Percentiles rank a stretch among this genome's conserved stretches.
phyloP scores from a whole-genome alignment of 2,329 filamentous ascomycete genomes.

The Spiromastix sp. region DNA sequence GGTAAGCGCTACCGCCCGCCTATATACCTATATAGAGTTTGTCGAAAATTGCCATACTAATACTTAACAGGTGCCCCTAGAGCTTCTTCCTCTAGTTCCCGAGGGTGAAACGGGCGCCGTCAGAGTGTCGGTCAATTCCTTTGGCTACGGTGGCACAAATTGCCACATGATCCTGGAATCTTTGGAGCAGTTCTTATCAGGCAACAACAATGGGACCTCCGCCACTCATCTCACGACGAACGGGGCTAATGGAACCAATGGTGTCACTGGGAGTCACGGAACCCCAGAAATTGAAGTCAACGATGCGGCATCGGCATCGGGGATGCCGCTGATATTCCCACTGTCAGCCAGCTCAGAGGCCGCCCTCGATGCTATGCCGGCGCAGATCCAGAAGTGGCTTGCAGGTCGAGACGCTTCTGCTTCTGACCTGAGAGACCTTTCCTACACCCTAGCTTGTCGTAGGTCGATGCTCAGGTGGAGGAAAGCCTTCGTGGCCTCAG shows the following conservation, averaged over 20 bases:
- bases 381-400: conserved; percentile 1
- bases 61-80: neutral
- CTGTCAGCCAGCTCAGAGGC: neutral
- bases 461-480: conserved; percentile 2
- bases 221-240: neutral
- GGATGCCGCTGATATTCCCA: neutral
- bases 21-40: neutral
- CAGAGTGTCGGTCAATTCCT: conserved; percentile 6
- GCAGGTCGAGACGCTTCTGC: neutral
- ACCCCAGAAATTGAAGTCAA: neutral
- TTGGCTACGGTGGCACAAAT: conserved; percentile 8
- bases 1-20: neutral
- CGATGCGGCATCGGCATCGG: neutral
- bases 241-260: neutral
- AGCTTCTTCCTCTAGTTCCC: conserved; percentile 1
- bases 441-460: conserved; percentile 2
- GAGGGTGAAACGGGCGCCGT: conserved; percentile 1
- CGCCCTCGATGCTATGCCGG: conserved; percentile 1
- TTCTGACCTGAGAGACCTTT: neutral
- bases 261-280: neutral
- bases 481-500: neutral
- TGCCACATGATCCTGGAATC: conserved; percentile 8
- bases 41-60: conserved; percentile 2
- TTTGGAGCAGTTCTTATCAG: neutral
- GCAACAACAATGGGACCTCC: neutral